phyloP scores from a whole-genome alignment of 306 rosid genomes.

The Corylus americana region DNA sequence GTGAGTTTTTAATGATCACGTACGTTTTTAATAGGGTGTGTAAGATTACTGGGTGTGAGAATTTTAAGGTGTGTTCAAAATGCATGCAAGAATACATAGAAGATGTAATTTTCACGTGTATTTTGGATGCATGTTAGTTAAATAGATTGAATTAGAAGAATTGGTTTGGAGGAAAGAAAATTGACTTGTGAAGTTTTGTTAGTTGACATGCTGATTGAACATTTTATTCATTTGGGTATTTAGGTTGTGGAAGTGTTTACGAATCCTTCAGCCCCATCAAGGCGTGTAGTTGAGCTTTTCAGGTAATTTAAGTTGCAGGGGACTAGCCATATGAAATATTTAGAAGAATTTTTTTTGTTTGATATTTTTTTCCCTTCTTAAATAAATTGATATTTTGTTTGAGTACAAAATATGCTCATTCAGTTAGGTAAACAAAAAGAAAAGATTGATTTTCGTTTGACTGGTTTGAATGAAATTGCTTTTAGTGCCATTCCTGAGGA shows the following conservation, averaged over 20 bases:
- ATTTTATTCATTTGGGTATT: neutral
- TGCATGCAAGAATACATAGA: conserved; percentile 13
- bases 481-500: conserved; percentile 80
- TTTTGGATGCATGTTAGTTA: too few species aligned
- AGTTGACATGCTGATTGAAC: neutral
- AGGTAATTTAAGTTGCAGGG: conserved; percentile 39
- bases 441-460: neutral
- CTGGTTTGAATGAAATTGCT: neutral
- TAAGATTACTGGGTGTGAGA: too few species aligned
- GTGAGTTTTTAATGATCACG: too few species aligned
- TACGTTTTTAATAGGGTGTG: too few species aligned
- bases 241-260: conserved; percentile 84
- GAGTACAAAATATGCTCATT: neutral
- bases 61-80: too few species aligned
- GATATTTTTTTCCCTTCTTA: neutral
- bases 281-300: conserved; percentile 70
- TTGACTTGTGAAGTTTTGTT: conserved; percentile 15
- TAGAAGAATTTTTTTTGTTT: neutral
- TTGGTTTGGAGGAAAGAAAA: too few species aligned
- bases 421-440: too few species aligned
- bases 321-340: too few species aligned
- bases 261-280: conserved; percentile 71
- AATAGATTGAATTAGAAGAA: too few species aligned
- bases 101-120: too few species aligned
- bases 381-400: neutral